A percentile compares a stretch with the other conserved stretches of the same genome.
Conservation (phyloP, 495 filamentous ascomycete species). For the Arthonia radiata region DNA sequence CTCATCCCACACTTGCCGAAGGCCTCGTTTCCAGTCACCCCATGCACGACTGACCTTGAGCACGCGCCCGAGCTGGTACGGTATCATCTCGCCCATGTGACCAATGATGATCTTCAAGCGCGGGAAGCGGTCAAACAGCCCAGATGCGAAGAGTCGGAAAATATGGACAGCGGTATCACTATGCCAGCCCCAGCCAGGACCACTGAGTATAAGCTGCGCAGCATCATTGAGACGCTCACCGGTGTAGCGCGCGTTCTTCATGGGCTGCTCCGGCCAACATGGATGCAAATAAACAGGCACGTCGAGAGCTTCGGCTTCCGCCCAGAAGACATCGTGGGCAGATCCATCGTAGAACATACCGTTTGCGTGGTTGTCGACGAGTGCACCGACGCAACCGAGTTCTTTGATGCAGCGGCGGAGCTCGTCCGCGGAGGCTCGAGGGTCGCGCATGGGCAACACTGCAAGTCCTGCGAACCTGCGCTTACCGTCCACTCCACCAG, state of each 20-base stretch:
- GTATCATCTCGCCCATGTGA: slow-evolving; percentile 23
- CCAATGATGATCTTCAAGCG: slow-evolving; percentile 37
- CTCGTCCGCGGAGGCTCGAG: slow-evolving; percentile 27
- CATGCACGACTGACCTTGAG: background rate
- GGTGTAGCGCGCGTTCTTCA: slow-evolving; percentile 12
- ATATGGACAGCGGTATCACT: slow-evolving; percentile 21
- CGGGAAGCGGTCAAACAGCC: slow-evolving; percentile 27
- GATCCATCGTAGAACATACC: slow-evolving; percentile 33
- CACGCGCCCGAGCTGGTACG: slow-evolving; percentile 4
- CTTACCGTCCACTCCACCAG: slow-evolving; percentile 12
- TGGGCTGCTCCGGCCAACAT: slow-evolving; percentile 16
- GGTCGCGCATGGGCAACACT: slow-evolving; percentile 29
- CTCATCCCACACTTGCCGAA: slow-evolving; percentile 4
- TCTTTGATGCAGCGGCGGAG: slow-evolving; percentile 28
- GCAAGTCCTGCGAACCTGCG: background rate
- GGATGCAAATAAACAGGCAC: slow-evolving; percentile 42
- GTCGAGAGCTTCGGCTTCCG: slow-evolving; percentile 26
- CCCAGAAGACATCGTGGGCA: slow-evolving; percentile 33
- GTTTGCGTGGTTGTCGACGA: slow-evolving; percentile 28
- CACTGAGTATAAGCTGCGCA: slow-evolving; percentile 14
- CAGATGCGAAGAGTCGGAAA: slow-evolving; percentile 17
- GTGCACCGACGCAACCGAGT: slow-evolving; percentile 29
- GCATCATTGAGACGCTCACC: slow-evolving; percentile 16
- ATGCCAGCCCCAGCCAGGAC: slow-evolving; percentile 22
- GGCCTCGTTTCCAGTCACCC: slow-evolving; percentile 1